A percentile compares a stretch with the other conserved stretches of the same genome.
Evolutionary conservation across 495 filamentous ascomycete species (phyloP).

Genomic region (Viridothelium virens): DNA sequence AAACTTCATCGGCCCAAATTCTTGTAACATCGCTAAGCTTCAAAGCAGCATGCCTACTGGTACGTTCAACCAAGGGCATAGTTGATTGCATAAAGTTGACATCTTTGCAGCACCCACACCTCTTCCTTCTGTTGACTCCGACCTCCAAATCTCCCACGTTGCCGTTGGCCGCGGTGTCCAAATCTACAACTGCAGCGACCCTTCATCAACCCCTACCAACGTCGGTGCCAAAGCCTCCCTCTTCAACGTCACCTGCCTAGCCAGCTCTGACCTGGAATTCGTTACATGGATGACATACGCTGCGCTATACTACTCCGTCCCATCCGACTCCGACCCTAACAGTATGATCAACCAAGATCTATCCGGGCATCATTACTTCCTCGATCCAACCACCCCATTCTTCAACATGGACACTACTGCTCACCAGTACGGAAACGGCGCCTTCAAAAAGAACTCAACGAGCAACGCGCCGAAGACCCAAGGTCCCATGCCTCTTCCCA

Average conservation of each 20-base stretch:
- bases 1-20: not conserved
- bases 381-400: slow-evolving; percentile 56
- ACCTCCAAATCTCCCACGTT: slow-evolving; percentile 60
- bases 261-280: slow-evolving; percentile 56
- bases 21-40: not conserved
- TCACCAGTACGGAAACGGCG: slow-evolving; percentile 50
- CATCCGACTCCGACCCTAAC: slow-evolving; percentile 28
- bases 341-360: slow-evolving; percentile 51
- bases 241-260: slow-evolving; percentile 79
- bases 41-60: slow-evolving; percentile 14
- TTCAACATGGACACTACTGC: slow-evolving; percentile 65
- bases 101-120: slow-evolving; percentile 29
- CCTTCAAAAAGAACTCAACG: slow-evolving; percentile 44
- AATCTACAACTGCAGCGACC: slow-evolving; percentile 79
- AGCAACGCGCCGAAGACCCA: slow-evolving; percentile 53
- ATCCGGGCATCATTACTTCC: slow-evolving; percentile 75
- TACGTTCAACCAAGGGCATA: not conserved
- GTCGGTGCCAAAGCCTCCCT: slow-evolving; percentile 76
- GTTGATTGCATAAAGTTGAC: slow-evolving; percentile 16
- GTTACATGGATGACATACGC: slow-evolving; percentile 47
- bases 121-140: slow-evolving; percentile 51
- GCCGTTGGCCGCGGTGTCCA: slow-evolving; percentile 81
- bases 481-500: slow-evolving; percentile 37
- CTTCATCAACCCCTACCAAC: slow-evolving; percentile 48
- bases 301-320: slow-evolving; percentile 48